A percentile compares a stretch with the other conserved stretches of the same genome.
Evolutionary conservation across 345 rosid genomes (phyloP).

Genomic region (Pugionium cornutum): DNA sequence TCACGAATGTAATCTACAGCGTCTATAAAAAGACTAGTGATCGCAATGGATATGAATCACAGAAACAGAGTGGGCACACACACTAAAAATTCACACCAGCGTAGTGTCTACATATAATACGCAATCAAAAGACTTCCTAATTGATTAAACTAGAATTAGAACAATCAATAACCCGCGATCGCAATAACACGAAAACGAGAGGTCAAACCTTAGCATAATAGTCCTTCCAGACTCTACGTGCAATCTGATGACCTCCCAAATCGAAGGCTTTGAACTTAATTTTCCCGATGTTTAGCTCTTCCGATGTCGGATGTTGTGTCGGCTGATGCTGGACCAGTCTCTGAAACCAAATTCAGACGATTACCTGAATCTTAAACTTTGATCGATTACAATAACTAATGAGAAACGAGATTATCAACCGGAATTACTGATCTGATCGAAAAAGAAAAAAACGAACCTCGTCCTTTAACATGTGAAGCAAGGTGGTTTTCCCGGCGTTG

Average conservation of each 20-base stretch:
- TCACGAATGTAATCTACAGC: neutral
- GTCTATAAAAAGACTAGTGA: neutral
- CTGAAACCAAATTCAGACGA: slow-evolving; percentile 39
- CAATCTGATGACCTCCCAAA: slow-evolving; percentile 88
- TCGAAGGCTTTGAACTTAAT: slow-evolving; percentile 84
- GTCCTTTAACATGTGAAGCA: slow-evolving; percentile 79
- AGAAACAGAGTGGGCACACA: neutral
- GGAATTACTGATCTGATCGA: neutral
- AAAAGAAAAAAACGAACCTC: slow-evolving; percentile 47
- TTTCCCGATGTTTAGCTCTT: slow-evolving; percentile 79
- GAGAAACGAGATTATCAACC: neutral
- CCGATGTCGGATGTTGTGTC: slow-evolving; percentile 78
- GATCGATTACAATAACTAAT: neutral
- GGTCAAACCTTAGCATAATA: slow-evolving; percentile 70
- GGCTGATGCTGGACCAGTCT: slow-evolving; percentile 88
- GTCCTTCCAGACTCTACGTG: slow-evolving; percentile 82
- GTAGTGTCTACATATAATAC: neutral
- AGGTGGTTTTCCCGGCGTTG: slow-evolving; percentile 71
- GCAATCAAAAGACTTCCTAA: too few relatives aligned
- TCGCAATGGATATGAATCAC: neutral
- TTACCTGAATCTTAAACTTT: neutral
- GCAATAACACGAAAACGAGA: neutral
- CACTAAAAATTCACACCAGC: neutral
- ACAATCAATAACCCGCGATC: neutral
- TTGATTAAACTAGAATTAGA: slow-evolving; percentile 1